Evolutionary conservation across 2,329 filamentous ascomycete genomes (phyloP).

Genomic region (Trichoderma guizhouense): DNA sequence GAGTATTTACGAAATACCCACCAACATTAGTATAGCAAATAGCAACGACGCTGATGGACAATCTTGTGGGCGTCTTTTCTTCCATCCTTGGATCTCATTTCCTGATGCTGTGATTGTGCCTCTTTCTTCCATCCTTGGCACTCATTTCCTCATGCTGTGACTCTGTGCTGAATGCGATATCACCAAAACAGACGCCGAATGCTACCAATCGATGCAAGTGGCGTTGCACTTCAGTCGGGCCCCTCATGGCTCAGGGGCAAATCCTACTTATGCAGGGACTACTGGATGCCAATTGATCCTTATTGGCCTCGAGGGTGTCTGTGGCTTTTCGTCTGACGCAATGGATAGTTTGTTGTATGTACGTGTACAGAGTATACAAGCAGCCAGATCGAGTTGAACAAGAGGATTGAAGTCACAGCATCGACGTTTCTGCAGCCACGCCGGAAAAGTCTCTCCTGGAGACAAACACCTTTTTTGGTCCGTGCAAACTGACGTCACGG

Average conservation of each 20-base stretch:
- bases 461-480: neutral
- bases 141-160: neutral
- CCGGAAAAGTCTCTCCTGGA: neutral
- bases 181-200: neutral
- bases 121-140: too few relatives aligned
- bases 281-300: neutral
- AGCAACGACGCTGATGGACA: neutral
- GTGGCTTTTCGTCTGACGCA: conserved; percentile 1
- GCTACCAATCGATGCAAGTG: neutral
- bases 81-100: neutral
- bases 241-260: neutral
- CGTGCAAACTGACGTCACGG: neutral
- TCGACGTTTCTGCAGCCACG: neutral
- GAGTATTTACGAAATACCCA: conserved; percentile 1
- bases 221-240: neutral
- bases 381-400: neutral
- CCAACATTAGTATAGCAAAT: neutral
- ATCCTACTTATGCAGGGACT: conserved; percentile 4
- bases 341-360: neutral
- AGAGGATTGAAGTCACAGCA: neutral
- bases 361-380: neutral
- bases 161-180: neutral
- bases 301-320: neutral
- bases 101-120: neutral
- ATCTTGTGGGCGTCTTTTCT: neutral